phyloP scores from a whole-genome alignment of 176 grass and related monocot species.

The Eragrostis curvula region DNA sequence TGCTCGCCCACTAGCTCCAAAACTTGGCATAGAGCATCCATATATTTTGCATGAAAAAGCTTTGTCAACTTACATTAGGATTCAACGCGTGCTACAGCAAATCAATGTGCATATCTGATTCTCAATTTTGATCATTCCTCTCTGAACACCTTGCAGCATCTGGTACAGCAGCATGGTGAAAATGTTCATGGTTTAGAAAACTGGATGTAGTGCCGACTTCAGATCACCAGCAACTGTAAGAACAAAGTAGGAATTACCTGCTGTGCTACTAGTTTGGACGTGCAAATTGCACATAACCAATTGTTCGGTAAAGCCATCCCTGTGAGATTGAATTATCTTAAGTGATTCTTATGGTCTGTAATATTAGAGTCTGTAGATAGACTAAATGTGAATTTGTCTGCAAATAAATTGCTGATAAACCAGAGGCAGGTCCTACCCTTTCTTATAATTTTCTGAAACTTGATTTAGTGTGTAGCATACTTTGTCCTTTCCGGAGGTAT shows the following conservation, averaged over 20 bases:
- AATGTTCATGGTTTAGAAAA: background rate
- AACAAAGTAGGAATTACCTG: background rate
- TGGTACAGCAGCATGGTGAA: background rate
- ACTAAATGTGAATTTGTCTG: background rate
- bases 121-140: background rate
- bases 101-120: background rate
- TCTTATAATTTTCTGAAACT: background rate
- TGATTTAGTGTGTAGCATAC: background rate
- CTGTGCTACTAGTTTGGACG: background rate
- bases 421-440: background rate
- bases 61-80: background rate
- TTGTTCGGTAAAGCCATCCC: background rate
- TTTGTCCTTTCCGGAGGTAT: background rate
- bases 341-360: background rate
- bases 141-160: background rate
- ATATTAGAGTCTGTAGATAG: background rate
- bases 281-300: background rate
- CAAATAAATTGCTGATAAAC: background rate
- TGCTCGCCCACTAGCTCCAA: background rate
- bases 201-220: background rate
- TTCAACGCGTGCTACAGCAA: background rate
- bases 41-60: background rate
- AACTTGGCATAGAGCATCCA: background rate
- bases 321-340: background rate
- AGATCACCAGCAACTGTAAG: background rate